Evolutionary conservation across 2,329 filamentous ascomycete genomes (phyloP).

Genomic region (Salinomyces thailandicus): DNA sequence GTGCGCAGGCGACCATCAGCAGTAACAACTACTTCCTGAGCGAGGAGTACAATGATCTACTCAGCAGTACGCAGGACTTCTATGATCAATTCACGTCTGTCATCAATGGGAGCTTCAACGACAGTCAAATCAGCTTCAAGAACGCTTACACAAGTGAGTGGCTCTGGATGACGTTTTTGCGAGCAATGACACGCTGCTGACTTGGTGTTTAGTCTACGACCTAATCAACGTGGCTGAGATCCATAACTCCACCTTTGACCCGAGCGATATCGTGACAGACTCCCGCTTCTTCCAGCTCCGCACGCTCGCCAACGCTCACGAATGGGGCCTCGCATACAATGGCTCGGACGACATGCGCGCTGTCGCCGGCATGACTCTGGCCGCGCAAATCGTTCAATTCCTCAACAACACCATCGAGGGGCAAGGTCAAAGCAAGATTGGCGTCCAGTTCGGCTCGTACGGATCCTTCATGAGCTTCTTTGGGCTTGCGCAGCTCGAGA

Average conservation of each 20-base stretch:
- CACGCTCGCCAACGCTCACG: conserved; percentile 66
- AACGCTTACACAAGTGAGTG: conserved; percentile 55
- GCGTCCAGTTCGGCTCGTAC: conserved; percentile 53
- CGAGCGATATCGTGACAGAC: conserved; percentile 48
- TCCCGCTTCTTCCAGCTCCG: conserved; percentile 52
- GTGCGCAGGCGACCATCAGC: conserved; percentile 45
- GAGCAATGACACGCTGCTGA: conserved; percentile 3
- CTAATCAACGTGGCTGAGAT: conserved; percentile 53
- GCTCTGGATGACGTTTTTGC: not conserved
- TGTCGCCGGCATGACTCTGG: conserved; percentile 39
- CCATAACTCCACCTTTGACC: conserved; percentile 51
- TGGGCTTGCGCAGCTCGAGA: conserved; percentile 43
- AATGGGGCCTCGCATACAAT: conserved; percentile 79
- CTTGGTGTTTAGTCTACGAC: conserved; percentile 41
- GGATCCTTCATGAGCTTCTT: conserved; percentile 52
- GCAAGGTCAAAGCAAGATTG: conserved; percentile 31
- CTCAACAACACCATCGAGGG: conserved; percentile 35
- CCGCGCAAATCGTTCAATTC: conserved; percentile 35
- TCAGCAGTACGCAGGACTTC: conserved; percentile 42
- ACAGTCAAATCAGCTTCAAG: conserved; percentile 43
- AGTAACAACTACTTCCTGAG: conserved; percentile 50
- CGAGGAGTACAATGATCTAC: conserved; percentile 37
- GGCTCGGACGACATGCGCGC: conserved; percentile 38
- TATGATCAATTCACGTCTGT: conserved; percentile 44
- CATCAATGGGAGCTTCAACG: conserved; percentile 43